phyloP scores from a whole-genome alignment of 345 rosid genomes.

The Angophora floribunda region DNA sequence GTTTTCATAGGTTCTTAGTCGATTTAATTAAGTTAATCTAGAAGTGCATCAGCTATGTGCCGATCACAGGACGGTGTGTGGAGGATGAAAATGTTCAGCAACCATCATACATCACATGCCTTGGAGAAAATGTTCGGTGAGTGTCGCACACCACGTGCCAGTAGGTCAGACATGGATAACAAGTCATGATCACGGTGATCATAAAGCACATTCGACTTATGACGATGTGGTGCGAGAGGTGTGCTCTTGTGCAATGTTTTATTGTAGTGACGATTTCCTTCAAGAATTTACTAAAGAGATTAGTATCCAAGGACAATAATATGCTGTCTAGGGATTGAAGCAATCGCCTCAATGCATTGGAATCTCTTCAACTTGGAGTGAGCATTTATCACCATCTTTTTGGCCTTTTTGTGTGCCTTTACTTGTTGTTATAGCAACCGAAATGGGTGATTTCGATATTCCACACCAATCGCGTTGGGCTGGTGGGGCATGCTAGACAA shows the following conservation, averaged over 20 bases:
- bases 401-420: not conserved
- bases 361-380: not conserved
- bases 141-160: not conserved
- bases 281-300: not conserved
- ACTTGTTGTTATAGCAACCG: not conserved
- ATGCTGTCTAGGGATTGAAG: not conserved
- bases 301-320: not conserved
- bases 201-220: not conserved
- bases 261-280: not conserved
- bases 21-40: not conserved
- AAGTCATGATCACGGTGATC: not conserved
- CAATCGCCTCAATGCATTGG: not conserved
- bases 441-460: not conserved
- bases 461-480: fast-evolving
- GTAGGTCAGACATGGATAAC: not conserved
- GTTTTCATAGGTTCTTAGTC: not conserved
- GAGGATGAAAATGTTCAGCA: not conserved
- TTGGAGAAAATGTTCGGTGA: not conserved
- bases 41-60: not conserved
- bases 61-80: not conserved
- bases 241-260: not conserved
- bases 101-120: not conserved
- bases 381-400: not conserved
- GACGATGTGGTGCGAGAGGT: not conserved
- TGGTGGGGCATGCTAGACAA: not conserved